phyloP scores from a whole-genome alignment of 331 rosid species.

The Prunus yedoensis region DNA sequence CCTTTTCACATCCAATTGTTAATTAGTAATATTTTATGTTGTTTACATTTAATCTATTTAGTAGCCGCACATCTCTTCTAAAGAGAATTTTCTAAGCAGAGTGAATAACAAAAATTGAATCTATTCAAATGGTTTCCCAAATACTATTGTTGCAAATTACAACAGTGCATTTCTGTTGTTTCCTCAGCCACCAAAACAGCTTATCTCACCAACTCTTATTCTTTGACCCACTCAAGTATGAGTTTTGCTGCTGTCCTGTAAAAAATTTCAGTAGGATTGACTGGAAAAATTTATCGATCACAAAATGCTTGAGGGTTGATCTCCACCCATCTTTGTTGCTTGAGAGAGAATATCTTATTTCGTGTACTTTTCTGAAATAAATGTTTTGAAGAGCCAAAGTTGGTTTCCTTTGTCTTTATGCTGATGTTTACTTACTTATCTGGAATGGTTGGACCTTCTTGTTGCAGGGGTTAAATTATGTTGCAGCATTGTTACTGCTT shows the following conservation, averaged over 20 bases:
- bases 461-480: conserved; percentile 92
- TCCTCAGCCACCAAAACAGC: neutral
- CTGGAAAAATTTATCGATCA: neutral
- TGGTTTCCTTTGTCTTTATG: neutral
- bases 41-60: neutral
- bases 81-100: neutral
- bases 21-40: neutral
- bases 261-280: neutral
- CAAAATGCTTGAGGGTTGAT: neutral
- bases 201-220: neutral
- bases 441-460: conserved; percentile 22
- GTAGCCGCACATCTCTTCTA: neutral
- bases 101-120: neutral
- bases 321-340: neutral
- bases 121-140: neutral
- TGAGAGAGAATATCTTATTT: neutral
- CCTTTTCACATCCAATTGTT: neutral
- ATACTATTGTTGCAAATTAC: neutral
- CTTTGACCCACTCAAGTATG: neutral
- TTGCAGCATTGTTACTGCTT: conserved; percentile 89
- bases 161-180: conserved; percentile 2
- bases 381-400: neutral
- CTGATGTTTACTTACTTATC: conserved; percentile 7
- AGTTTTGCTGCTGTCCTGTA: neutral
- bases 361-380: neutral